Base-by-base conservation (phyloP, 805 yeast species). In the Saturnispora ahearnii region DNA sequence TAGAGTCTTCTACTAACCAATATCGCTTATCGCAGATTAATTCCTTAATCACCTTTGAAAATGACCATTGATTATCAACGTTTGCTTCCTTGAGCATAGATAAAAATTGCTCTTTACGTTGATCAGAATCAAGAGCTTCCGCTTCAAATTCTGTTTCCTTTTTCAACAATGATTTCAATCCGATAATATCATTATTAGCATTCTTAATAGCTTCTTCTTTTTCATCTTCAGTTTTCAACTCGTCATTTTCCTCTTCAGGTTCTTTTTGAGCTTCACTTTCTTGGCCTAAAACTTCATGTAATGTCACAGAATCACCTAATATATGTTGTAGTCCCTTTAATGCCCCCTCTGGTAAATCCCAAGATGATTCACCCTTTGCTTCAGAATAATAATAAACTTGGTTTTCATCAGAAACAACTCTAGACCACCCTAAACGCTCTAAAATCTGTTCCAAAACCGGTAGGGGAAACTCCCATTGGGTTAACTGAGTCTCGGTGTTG, bases 391-490 rank as follows among this genome's bases (percentile, higher is more conserved):
- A 89, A 63, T 88, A 88, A 11, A 36, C 64, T 62, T 21, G 72
- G 67, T 72, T 89, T 6, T 76, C 81, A 11, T 75, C 75, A 0
- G 82, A 71, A 1, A 63, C 60, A 31, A 66, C 72, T 55, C 68
- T 70, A 32, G 66, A 66, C 87, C 87, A 83, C 15, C 76, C 78
- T 30, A 46, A 31, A 13, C 32, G 12, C 5, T 21, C 18, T 22
- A 54, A 33, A 5, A 82, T 73, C 34, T 51, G 41, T 21, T 68
- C 67, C 15, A 81, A 70, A 24, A 74, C 59, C 47, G 73, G 84
- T 15, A 65, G 76, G 0, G 96, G 96, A 55, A 80, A 79, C 26
- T 84, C 87, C 96, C 96, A 88, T 46, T 82, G 78, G 0, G 96
- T 80, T 55, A 79, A 79, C 45, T 79, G 76, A 0, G 91, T 83